Evolutionary conservation across 2,329 filamentous ascomycete species (phyloP), one percentile per base, ranked within the genome.

Genomic region (Clonostachys solani): DNA sequence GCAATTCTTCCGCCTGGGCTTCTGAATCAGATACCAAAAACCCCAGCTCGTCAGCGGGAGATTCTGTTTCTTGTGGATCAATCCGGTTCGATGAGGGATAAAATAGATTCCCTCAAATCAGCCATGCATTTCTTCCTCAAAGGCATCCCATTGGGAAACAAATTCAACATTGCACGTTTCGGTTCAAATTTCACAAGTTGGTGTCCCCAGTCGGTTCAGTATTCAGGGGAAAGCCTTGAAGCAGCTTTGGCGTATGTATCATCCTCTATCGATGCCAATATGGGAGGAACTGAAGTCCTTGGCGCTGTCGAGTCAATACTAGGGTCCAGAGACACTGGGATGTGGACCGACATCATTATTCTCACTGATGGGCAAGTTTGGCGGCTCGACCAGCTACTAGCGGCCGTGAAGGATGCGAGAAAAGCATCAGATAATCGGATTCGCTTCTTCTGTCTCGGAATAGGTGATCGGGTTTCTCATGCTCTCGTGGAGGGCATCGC

Each of bases 401-500:
- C 43, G 2, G 37, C 29, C 16, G 43, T 50, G 23, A 17, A 35
- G 19, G 36, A 46, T 10, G 44, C 15, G n/a, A 17, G 47, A n/a
- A 34, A 33, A 16, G 9, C 15, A 10, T 29, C 12, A 7, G 33
- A 15, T 15, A 47, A 45, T 34, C 63, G 64, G 1, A 68, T 79
- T 16, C 71, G 80, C 1, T 73, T 84, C 50, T 84, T 83, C 50
- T 70, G 73, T 2, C 64, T 81, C 34, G 81, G 80, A 2, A 77
- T 84, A 44, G 81, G 80, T 0, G 54, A 64, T 29, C 66, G 63
- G 6, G 78, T 77, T 9, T 83, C 78, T 1, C 73, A 79, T 54
- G 69, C 77, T 2, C 62, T 84, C 4, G 73, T 84, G 12, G 75
- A 84, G 54, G 80, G 80, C 2, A 68, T 84, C 48, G 80, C 80